A percentile compares a stretch with the other conserved stretches of the same genome.
Evolutionary conservation across 2,329 filamentous ascomycete genomes (phyloP).

Genomic region (Paraphoma sp.): DNA sequence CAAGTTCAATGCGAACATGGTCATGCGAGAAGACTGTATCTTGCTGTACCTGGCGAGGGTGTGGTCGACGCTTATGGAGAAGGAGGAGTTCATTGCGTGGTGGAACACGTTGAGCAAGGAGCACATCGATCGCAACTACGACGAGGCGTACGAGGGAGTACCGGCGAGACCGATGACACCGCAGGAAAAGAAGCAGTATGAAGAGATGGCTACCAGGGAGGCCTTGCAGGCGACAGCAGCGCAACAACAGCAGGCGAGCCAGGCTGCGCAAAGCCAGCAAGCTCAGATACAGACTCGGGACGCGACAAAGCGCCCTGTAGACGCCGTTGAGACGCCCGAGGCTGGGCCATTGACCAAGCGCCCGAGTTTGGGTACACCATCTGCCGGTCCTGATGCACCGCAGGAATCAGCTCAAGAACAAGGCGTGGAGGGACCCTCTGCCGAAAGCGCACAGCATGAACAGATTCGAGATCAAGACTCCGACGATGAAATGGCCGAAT

Average conservation of each 20-base stretch:
- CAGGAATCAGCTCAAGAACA: neutral
- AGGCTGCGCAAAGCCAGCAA: neutral
- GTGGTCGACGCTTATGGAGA: conserved; percentile 1
- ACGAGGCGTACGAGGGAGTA: neutral
- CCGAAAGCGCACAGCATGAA: no score
- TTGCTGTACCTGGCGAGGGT: neutral
- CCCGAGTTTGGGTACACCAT: neutral
- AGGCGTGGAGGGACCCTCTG: no score
- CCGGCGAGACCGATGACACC: neutral
- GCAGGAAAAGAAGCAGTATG: neutral
- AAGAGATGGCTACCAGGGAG: no score
- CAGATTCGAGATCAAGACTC: neutral
- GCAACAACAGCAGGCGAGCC: neutral
- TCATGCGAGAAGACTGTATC: neutral
- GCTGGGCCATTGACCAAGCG: neutral
- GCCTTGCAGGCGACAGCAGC: neutral
- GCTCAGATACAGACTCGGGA: neutral
- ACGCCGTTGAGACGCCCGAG: neutral
- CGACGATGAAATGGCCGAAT: neutral
- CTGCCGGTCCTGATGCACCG: neutral
- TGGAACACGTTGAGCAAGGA: neutral
- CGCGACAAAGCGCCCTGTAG: neutral
- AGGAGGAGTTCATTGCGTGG: neutral
- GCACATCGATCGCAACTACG: neutral
- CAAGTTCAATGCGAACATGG: neutral